Evolutionary conservation across 352 stramenopile genomes (phyloP).

Genomic region (Phytophthora pistaciae): DNA sequence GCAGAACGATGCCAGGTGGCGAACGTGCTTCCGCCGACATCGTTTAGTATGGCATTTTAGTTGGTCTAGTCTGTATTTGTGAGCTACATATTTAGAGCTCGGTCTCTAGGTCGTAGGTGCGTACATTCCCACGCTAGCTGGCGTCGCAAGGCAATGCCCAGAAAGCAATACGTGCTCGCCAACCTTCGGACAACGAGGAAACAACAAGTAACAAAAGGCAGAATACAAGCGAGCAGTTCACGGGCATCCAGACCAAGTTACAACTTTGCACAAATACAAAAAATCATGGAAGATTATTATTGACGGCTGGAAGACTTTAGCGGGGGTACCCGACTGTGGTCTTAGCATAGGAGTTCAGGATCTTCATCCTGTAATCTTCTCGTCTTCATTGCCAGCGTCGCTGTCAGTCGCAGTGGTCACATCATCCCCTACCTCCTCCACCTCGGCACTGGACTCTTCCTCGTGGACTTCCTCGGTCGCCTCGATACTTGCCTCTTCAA

Average conservation of each 20-base stretch:
- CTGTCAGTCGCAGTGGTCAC: conserved; percentile 9
- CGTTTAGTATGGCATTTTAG: conserved; percentile 89
- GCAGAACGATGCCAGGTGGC: conserved; percentile 84
- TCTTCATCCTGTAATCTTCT: conserved; percentile 26
- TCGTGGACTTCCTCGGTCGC: conserved; percentile 9
- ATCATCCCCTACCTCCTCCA: background rate
- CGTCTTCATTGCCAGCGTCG: conserved; percentile 16
- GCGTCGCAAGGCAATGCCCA: conserved; percentile 20
- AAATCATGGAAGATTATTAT: background rate
- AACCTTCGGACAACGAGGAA: conserved; percentile 42
- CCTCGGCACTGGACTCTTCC: conserved; percentile 6
- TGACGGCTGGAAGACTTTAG: background rate
- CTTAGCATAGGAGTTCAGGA: background rate
- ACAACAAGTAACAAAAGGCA: conserved; percentile 42
- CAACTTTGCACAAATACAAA: conserved; percentile 31
- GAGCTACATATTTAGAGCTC: conserved; percentile 64
- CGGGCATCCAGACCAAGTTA: conserved; percentile 14
- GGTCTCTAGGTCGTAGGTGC: conserved; percentile 37
- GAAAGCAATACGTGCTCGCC: conserved; percentile 35
- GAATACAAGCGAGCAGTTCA: conserved; percentile 39
- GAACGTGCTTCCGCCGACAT: conserved; percentile 70
- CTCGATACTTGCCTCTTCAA: conserved; percentile 15
- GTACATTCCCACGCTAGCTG: conserved; percentile 33
- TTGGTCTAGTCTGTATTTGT: conserved; percentile 47
- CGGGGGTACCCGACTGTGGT: background rate